Evolutionary conservation across 179 eudicot genomes (phyloP), one percentile per base, ranked within the genome.

Genomic region (Sideroxylon spinosum): DNA sequence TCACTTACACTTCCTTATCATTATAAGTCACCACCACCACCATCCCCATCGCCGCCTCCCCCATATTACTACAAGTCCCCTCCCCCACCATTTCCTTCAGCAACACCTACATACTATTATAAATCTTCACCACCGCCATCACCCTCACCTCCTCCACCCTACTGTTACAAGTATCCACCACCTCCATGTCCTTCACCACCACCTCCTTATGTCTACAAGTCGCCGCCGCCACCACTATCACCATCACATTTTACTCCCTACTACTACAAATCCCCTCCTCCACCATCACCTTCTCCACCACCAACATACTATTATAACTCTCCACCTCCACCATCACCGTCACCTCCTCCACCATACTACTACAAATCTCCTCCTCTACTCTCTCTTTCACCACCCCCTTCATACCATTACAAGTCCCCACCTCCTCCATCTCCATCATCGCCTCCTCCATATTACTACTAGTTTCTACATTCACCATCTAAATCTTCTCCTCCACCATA

Each of bases 201-300:
- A 19, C 49, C 83, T 7, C 48, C 79, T 0, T 52, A 76, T 9
- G 17, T 20, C 14, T 53, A 81, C 55, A 62, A 69, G 59, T 75
- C 13, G 2, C 65, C 65, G 20, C 65, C 65, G 1, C 26, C 65
- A 61, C 65, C 65, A 17, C 19, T n/a, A 37, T 37, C 65, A 6
- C 25, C 65, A 6, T 61, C 16, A n/a, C 11, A 28, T 8, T 28
- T 28, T 0, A 2, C 64, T 0, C 28, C 65, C 6, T 20, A n/a
- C 65, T 8, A n/a, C 3, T 22, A 61, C 65, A n/a, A 61, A 10
- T 7, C 44, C 44, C 44, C 65, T n/a, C 11, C 65, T 7, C 65
- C 65, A n/a, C 26, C 65, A 6, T 7, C 26, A 0, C 20, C 28
- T 59, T 17, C 63, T 37, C 37, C 37, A 1, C 44, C 44, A 37